Conservation (phyloP, 169 alveolate species). For the Babesia sp. region DNA sequence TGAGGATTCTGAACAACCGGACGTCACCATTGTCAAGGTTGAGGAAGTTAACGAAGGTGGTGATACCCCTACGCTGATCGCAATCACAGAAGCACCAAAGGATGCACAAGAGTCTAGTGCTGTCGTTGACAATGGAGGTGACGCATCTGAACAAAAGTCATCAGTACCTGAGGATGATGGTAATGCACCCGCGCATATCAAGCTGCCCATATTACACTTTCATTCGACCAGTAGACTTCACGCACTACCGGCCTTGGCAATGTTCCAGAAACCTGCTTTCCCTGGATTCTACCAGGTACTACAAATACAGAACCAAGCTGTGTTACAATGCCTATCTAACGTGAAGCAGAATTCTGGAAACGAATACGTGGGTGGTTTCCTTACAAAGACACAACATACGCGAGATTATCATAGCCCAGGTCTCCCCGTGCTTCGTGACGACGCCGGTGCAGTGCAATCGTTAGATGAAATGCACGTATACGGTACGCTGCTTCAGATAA, state of each 20-base stretch:
- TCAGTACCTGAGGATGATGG: slow-evolving; percentile 23
- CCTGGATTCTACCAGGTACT: slow-evolving; percentile 82
- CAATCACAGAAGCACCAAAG: neutral
- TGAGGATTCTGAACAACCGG: neutral
- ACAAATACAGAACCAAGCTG: slow-evolving; percentile 76
- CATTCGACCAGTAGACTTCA: slow-evolving; percentile 51
- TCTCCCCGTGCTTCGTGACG: slow-evolving; percentile 52
- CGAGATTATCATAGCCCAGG: slow-evolving; percentile 6
- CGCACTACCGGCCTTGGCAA: slow-evolving; percentile 70
- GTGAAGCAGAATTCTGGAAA: slow-evolving; percentile 63
- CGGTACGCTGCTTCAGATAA: slow-evolving; percentile 73
- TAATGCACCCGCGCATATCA: slow-evolving; percentile 32
- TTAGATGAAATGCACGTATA: slow-evolving; percentile 63
- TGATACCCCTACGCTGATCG: neutral
- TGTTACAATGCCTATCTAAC: slow-evolving; percentile 57
- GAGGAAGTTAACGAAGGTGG: neutral
- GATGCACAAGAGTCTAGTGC: neutral
- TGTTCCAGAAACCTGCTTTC: slow-evolving; percentile 79
- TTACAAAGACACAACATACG: slow-evolving; percentile 44
- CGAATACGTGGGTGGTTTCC: slow-evolving; percentile 69
- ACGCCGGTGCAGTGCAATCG: slow-evolving; percentile 66
- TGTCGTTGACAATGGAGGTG: neutral
- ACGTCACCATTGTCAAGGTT: neutral
- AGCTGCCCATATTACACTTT: slow-evolving; percentile 52
- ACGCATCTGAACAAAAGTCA: neutral